phyloP scores from a whole-genome alignment of 768 basidiomycete species.

The Lyophyllum semitale region DNA sequence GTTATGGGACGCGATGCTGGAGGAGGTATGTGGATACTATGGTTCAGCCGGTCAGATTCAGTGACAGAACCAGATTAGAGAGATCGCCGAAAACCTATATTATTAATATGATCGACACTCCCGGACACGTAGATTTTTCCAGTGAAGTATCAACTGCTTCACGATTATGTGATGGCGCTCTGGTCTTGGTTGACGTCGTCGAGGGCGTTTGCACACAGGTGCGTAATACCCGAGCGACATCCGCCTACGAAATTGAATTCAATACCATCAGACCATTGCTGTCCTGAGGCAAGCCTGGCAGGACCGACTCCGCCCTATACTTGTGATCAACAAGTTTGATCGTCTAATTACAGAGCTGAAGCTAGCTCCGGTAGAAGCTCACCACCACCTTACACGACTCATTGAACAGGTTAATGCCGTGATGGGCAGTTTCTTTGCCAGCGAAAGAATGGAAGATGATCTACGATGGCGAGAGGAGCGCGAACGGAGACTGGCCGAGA shows the following conservation, averaged over 20 bases:
- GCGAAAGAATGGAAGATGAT: constrained; percentile 97
- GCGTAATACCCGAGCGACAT: not conserved
- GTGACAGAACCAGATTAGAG: constrained; percentile 46
- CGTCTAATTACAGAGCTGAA: constrained; percentile 92
- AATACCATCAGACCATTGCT: constrained; percentile 73
- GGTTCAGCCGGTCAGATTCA: constrained; percentile 12
- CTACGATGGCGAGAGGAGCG: constrained; percentile 91
- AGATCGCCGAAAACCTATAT: constrained; percentile 69
- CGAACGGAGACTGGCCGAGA: constrained; percentile 75
- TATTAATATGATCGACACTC: constrained; percentile 97
- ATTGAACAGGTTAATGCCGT: constrained; percentile 98
- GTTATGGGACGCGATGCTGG: constrained; percentile 58
- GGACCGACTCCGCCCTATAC: constrained; percentile 84
- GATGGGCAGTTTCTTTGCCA: constrained; percentile 95
- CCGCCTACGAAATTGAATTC: not conserved
- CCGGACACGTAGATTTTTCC: constrained; percentile 98
- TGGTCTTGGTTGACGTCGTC: constrained; percentile 94
- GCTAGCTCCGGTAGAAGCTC: constrained; percentile 87
- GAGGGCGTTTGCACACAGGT: constrained; percentile 99
- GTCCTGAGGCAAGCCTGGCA: constrained; percentile 95
- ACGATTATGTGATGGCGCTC: constrained; percentile 90
- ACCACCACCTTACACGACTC: constrained; percentile 89
- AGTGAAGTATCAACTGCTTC: constrained; percentile 96
- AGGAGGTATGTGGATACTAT: constrained; percentile 53
- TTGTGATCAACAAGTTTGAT: constrained; percentile 97